Evolutionary conservation across 2,329 filamentous ascomycete species (phyloP).

Genomic region (Sporothrix dimorphospora): DNA sequence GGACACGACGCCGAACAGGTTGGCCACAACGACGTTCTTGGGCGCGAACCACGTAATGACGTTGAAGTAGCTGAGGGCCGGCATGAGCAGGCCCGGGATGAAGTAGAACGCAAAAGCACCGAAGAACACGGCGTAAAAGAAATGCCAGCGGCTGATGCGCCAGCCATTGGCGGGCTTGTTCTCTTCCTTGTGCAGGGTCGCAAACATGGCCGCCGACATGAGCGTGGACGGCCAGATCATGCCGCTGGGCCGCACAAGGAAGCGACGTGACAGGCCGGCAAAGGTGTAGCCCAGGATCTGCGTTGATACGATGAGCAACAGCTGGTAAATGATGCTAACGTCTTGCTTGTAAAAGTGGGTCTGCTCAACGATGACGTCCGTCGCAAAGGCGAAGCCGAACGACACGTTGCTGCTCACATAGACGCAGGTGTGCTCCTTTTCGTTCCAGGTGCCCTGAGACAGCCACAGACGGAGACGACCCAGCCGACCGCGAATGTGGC

Average conservation of each 20-base stretch:
- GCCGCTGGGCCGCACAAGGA: constrained; percentile 79
- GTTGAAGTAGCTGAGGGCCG: constrained; percentile 85
- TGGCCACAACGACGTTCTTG: constrained; percentile 81
- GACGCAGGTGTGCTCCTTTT: constrained; percentile 86
- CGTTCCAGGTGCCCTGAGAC: constrained; percentile 80
- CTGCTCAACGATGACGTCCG: constrained; percentile 88
- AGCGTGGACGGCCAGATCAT: constrained; percentile 93
- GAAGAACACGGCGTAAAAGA: constrained; percentile 76
- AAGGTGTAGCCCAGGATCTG: constrained; percentile 87
- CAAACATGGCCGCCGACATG: constrained; percentile 88
- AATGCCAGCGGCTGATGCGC: constrained; percentile 80
- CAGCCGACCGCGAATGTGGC: constrained; percentile 39
- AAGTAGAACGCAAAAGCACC: constrained; percentile 82
- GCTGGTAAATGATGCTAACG: constrained; percentile 73
- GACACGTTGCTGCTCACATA: constrained; percentile 90
- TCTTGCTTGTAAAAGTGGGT: constrained; percentile 87
- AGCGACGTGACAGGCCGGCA: constrained; percentile 77
- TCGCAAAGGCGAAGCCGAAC: constrained; percentile 87
- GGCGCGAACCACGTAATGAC: constrained; percentile 88
- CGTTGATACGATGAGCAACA: constrained; percentile 81
- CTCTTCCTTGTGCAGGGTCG: constrained; percentile 80
- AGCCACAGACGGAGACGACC: constrained; percentile 69
- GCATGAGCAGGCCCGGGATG: constrained; percentile 78
- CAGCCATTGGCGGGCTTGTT: constrained; percentile 82
- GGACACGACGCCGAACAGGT: constrained; percentile 83